Evolutionary conservation across 352 stramenopile genomes (phyloP), one percentile per base, ranked within the genome.

Genomic region (Pythium aphanidermatum): DNA sequence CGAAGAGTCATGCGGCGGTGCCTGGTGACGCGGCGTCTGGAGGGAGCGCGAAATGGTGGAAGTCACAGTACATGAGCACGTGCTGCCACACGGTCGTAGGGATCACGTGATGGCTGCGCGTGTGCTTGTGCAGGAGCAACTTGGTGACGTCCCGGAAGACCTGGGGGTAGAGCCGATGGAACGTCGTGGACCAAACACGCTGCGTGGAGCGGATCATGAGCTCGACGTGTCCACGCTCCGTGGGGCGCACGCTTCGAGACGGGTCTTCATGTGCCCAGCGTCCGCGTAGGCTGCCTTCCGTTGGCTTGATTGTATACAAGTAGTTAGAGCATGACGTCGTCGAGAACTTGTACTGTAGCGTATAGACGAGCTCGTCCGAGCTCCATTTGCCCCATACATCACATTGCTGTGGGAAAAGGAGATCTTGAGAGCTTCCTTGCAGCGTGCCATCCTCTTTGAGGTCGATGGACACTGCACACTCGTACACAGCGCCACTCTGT

Each of bases 401-500:
- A 19, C 70, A 83, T 28, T 74, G 58, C 47, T 82, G 71, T 2
- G 60, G 56, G 41, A 78, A 81, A 5, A 74, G 47, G n/a, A 78
- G 32, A 32, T 84, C 72, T 16, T 62, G 58, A 32, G 72, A 87
- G 5, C 50, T 65, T 0, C 74, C 74, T 2, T 51, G 58, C 8
- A 82, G 43, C 34, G 60, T 59, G 4, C 74, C 70, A 30, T 82
- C 70, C 0, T 26, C 36, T 30, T 67, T 42, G 7, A 87, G 56
- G 7, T 49, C 56, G 3, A 87, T 3, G 0, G 45, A 46, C 13
- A 87, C 58, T 2, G 30, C 24, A 33, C 69, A 87, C 40, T 78
- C 63, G 53, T 84, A 83, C 7, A 84, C 70, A 24, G 74, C 70
- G 17, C 62, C 58, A 27, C 77, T 83, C 36, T 72, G 63, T 8